Base-by-base conservation (phyloP, 768 basidiomycete species). In the Panaeolus cyanescens region DNA sequence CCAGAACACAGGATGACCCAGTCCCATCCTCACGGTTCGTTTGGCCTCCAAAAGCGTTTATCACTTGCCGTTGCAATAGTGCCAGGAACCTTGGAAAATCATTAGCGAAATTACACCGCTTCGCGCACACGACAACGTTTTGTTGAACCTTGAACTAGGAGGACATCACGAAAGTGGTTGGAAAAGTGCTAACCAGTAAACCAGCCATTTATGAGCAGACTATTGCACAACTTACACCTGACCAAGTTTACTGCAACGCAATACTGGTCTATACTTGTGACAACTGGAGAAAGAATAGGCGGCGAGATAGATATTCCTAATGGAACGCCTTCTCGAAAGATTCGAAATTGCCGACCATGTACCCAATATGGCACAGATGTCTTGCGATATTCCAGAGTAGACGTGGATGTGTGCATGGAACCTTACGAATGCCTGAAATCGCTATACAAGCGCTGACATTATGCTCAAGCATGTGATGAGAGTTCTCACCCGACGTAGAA, bases 81-180 rank as follows among this genome's bases (percentile, higher is more conserved):
- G 6, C 12, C n/a, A 45, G 13, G 42, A 50, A 28, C 25, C 25
- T 50, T 28, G 30, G 45, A 28, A 28, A 4, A 28, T 28, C 25
- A 15, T 30, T 50, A 50, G 45, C 45, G 45, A 50, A 28, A 50
- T 50, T 50, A 50, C 25, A 28, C 45, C 45, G 45, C 45, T 13
- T 50, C 45, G 45, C 25, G 45, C 45, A 50, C 45, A 50, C 45
- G 45, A 50, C 45, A 50, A 28, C 45, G 12, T 50, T 50, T 28
- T 50, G n/a, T n/a, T 28, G 7, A 28, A 28, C 25, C 25, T 19
- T 22, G 45, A 20, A 15, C 25, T 4, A 25, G 28, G 25, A 50
- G 45, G 4, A 10, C 33, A 22, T 28, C 10, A 50, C 22, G 12
- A 13, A 50, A 50, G 13, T 20, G 12, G 15, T 50, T 15, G 8